Conservation (phyloP, 345 rosid genomes). For the Lepidium sativum region DNA sequence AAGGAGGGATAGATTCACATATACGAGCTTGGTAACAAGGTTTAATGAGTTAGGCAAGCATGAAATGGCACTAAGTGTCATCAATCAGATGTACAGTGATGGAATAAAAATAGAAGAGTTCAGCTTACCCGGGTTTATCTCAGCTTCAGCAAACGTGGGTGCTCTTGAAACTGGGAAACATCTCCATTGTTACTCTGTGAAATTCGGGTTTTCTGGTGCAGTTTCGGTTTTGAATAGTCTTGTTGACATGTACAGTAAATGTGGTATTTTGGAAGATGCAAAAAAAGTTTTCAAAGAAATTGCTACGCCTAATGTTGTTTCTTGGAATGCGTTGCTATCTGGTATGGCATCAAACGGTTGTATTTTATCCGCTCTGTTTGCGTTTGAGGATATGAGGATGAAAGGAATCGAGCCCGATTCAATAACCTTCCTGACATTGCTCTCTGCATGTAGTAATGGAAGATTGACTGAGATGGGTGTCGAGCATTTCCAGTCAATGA, state of each 20-base stretch:
- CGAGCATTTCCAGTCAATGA: slow-evolving; percentile 44
- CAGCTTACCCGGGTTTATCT: slow-evolving; percentile 50
- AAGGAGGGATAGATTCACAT: slow-evolving; percentile 43
- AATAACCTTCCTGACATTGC: slow-evolving; percentile 39
- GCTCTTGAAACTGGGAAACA: slow-evolving; percentile 45
- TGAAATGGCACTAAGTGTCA: slow-evolving; percentile 36
- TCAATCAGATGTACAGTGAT: slow-evolving; percentile 33
- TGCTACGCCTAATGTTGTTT: slow-evolving; percentile 45
- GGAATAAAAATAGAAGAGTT: slow-evolving; percentile 45
- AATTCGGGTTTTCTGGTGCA: slow-evolving; percentile 38
- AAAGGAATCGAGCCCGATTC: slow-evolving; percentile 48
- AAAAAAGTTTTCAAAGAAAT: slow-evolving; percentile 39
- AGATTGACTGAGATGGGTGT: slow-evolving; percentile 45
- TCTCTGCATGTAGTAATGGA: slow-evolving; percentile 49
- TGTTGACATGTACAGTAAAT: slow-evolving; percentile 51
- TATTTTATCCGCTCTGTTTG: slow-evolving; percentile 47
- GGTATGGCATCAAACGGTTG: slow-evolving; percentile 44
- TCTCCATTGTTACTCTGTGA: slow-evolving; percentile 53
- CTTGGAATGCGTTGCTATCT: slow-evolving; percentile 63
- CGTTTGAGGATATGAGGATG: slow-evolving; percentile 63
- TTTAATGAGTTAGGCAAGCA: slow-evolving; percentile 46
- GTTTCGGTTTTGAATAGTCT: slow-evolving; percentile 46
- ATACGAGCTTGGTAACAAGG: slow-evolving; percentile 59
- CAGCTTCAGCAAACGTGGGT: slow-evolving; percentile 50
- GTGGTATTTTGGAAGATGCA: slow-evolving; percentile 34